Percentiles rank a stretch among this genome's conserved stretches.
phyloP scores from a whole-genome alignment of 1,284 basidiomycete species.

The Puccinia triticina region DNA sequence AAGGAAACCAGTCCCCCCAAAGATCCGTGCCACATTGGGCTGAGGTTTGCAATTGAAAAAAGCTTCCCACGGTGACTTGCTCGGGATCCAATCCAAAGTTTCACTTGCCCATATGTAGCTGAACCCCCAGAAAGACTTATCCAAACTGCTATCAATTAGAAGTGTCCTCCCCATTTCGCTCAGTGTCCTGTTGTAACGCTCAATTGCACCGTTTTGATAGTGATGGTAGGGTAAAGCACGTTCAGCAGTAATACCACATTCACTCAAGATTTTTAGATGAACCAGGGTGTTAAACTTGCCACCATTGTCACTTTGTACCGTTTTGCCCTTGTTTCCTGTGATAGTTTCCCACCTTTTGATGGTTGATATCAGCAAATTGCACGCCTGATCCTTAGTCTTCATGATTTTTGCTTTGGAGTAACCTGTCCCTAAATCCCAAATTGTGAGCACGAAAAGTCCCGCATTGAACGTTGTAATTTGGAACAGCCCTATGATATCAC shows the following conservation, averaged over 20 bases:
- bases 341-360: neutral
- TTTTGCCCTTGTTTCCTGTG: neutral
- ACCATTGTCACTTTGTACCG: neutral
- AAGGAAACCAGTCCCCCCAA: neutral
- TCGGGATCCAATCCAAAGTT: neutral
- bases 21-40: too few species aligned
- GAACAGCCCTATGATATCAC: neutral
- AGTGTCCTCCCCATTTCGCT: neutral
- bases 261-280: neutral
- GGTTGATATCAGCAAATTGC: neutral
- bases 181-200: conserved; percentile 18
- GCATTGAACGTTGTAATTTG: neutral
- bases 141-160: neutral
- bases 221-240: neutral
- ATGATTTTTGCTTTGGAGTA: neutral
- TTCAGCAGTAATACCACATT: conserved; percentile 2
- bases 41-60: neutral
- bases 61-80: conserved; percentile 2
- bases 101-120: neutral
- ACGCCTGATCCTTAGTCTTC: neutral
- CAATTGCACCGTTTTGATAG: neutral
- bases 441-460: neutral
- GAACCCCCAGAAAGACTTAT: neutral
- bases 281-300: neutral
- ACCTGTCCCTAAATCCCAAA: neutral